phyloP scores from a whole-genome alignment of 1,139 yeast species.

The Nematodospora anomalae region DNA sequence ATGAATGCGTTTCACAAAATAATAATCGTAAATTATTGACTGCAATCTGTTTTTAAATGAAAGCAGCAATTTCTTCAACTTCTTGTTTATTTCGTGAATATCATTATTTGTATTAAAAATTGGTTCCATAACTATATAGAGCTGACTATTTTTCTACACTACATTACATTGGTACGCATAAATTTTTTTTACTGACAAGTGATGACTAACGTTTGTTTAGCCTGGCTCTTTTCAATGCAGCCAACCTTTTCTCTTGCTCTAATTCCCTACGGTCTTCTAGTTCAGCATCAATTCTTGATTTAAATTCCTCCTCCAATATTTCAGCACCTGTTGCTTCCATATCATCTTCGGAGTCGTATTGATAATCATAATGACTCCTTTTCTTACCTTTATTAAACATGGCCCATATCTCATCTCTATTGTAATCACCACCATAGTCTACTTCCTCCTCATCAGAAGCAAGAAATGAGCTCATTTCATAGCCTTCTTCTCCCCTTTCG shows the following conservation, averaged over 20 bases:
- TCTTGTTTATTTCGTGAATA: slow-evolving; percentile 32
- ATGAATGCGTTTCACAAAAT: slow-evolving; percentile 25
- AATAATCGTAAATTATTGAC: slow-evolving; percentile 64
- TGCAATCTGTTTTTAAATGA: slow-evolving; percentile 64
- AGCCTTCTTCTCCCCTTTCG: slow-evolving; percentile 27
- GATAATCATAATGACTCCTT: slow-evolving; percentile 40
- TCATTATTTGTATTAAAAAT: slow-evolving; percentile 16
- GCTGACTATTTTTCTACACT: too few species aligned
- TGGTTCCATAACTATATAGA: slow-evolving; percentile 5
- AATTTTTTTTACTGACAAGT: too few species aligned
- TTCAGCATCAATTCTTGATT: slow-evolving; percentile 59
- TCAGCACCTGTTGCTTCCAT: slow-evolving; percentile 97
- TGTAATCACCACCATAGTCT: slow-evolving; percentile 47
- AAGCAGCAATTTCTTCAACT: slow-evolving; percentile 52
- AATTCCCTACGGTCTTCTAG: slow-evolving; percentile 66
- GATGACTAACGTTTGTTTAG: slow-evolving; percentile 15
- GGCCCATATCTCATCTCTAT: slow-evolving; percentile 86
- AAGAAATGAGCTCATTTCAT: slow-evolving; percentile 50
- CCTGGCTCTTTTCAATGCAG: slow-evolving; percentile 30
- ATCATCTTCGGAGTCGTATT: slow-evolving; percentile 63
- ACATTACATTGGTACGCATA: too few species aligned
- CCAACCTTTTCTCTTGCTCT: slow-evolving; percentile 52
- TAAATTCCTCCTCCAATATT: slow-evolving; percentile 74
- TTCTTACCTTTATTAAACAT: slow-evolving; percentile 70
- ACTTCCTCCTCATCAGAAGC: slow-evolving; percentile 55